These are phyloP conservation scores for Cordyceps cateniannulata DNA, from an alignment of 2,329 filamentous ascomycete species.

Conservation along the genomic window DNA sequence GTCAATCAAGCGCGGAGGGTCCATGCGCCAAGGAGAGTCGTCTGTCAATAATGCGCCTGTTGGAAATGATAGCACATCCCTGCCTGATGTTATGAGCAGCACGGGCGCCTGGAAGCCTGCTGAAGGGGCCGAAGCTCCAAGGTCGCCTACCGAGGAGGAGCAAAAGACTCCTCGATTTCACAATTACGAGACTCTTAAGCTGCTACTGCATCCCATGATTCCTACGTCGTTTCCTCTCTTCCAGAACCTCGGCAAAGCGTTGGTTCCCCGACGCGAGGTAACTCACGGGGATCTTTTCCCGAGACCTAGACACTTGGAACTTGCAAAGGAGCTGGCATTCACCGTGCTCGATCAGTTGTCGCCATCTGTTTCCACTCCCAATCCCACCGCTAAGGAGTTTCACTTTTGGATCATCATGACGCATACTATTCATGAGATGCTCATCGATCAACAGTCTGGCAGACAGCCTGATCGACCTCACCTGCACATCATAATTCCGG, in stretches of 20 bases:
- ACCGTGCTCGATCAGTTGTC: slow-evolving; percentile 63
- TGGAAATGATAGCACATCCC: slow-evolving; percentile 24
- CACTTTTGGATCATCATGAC: slow-evolving; percentile 79
- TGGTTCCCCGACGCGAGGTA: slow-evolving; percentile 64
- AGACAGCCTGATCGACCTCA: slow-evolving; percentile 43
- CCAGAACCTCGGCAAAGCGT: slow-evolving; percentile 74
- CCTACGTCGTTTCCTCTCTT: slow-evolving; percentile 79
- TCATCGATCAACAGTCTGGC: slow-evolving; percentile 59
- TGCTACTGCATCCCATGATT: slow-evolving; percentile 71
- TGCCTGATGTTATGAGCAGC: slow-evolving; percentile 26
- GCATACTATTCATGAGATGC: slow-evolving; percentile 68
- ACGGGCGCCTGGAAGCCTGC: slow-evolving; percentile 22
- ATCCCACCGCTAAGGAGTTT: slow-evolving; percentile 56
- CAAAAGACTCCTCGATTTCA: slow-evolving; percentile 42
- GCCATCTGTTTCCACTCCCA: slow-evolving; percentile 33
- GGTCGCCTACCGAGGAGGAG: slow-evolving; percentile 39
- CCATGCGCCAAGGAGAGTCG: slow-evolving; percentile 18
- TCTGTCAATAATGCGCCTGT: slow-evolving; percentile 17
- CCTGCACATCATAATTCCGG: slow-evolving; percentile 59
- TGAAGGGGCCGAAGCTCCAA: slow-evolving; percentile 19
- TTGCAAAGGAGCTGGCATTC: slow-evolving; percentile 62
- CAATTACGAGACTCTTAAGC: slow-evolving; percentile 73
- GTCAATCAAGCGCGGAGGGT: slow-evolving; percentile 34
- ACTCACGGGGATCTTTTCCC: slow-evolving; percentile 51
- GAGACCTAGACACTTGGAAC: slow-evolving; percentile 45